Evolutionary conservation across 73 alveolate genomes (phyloP), one percentile per base, ranked within the genome.

Genomic region (Blepharisma stoltei): DNA sequence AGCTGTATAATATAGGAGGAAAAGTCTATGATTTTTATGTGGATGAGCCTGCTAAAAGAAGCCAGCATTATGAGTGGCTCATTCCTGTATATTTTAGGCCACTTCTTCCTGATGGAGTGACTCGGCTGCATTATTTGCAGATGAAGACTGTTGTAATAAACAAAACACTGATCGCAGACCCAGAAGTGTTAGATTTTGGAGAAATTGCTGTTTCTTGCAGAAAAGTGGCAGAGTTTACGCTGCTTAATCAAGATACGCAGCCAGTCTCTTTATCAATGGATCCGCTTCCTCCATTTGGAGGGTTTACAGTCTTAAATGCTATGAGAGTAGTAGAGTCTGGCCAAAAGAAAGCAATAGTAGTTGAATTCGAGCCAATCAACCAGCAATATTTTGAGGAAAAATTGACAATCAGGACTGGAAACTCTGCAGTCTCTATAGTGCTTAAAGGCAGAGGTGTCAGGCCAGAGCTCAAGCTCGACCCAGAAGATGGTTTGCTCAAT

Each of bases 381-480:
- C 93, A 95, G 77, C 86, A 94, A 73, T 89, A 92, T 6, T 95
- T 91, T 83, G 97, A 87, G 78, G 99, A 95, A 81, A 94, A 89
- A 67, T 85, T 95, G 54, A 78, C 81, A 67, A 67, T 95, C 8
- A 91, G 71, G 73, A 91, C 98, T 8, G 83, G 86, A 60, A 88
- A 87, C 54, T 92, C 99, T 50, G 91, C 85, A 41, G 95, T 91
- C 6, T 89, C 98, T 20, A 94, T 94, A 0, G 83, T 76, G 47
- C 81, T 95, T 53, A 95, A 92, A 50, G 99, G 99, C 53, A 70
- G 86, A 47, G 99, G 99, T 14, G 99, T 95, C 9, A 91, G 97
- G 68, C 99, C 99, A 7, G 98, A 95, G 85, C 98, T 95, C 2
- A 83, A 86, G 45, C 86, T 90, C 0, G 90, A 84, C 43, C 89